Evolutionary conservation across 768 basidiomycete genomes (phyloP).

Genomic region (Boletus sensibilis): DNA sequence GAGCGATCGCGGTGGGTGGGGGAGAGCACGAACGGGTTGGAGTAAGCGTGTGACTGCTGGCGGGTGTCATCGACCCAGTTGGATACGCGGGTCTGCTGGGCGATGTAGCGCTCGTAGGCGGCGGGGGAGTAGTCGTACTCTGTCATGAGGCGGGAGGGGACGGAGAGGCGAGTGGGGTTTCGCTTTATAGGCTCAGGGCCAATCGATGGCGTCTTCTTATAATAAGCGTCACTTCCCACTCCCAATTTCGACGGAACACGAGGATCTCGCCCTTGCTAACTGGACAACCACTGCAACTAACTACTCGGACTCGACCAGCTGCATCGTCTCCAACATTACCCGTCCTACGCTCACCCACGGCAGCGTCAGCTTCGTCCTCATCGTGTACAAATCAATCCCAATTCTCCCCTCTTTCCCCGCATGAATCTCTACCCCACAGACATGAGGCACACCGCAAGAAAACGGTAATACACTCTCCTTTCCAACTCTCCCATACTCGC

Average conservation of each 20-base stretch:
- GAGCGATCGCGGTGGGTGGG: conserved; percentile 31
- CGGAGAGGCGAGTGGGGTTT: conserved; percentile 6
- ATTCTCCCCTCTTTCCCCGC: conserved; percentile 25
- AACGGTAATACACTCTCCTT: not conserved
- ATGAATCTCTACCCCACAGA: conserved; percentile 23
- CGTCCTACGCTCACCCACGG: not conserved
- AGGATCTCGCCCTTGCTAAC: not conserved
- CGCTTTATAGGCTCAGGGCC: conserved; percentile 14
- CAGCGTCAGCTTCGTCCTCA: not conserved
- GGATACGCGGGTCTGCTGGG: conserved; percentile 47
- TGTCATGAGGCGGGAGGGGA: conserved; percentile 40
- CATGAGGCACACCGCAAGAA: conserved; percentile 10
- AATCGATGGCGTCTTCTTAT: not conserved
- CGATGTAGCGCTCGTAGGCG: conserved; percentile 46
- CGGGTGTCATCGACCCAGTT: conserved; percentile 50
- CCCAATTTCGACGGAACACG: not conserved
- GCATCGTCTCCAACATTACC: not conserved
- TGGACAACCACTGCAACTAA: too few species aligned
- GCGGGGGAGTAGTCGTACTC: conserved; percentile 63
- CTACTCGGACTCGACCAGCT: not conserved
- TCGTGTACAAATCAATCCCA: too few species aligned
- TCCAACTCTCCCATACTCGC: conserved; percentile 1
- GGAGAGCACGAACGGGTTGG: conserved; percentile 31
- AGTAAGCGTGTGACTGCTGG: conserved; percentile 26
- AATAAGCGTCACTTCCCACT: not conserved